phyloP scores from a whole-genome alignment of 169 alveolate genomes.

The Plasmodium berghei region DNA sequence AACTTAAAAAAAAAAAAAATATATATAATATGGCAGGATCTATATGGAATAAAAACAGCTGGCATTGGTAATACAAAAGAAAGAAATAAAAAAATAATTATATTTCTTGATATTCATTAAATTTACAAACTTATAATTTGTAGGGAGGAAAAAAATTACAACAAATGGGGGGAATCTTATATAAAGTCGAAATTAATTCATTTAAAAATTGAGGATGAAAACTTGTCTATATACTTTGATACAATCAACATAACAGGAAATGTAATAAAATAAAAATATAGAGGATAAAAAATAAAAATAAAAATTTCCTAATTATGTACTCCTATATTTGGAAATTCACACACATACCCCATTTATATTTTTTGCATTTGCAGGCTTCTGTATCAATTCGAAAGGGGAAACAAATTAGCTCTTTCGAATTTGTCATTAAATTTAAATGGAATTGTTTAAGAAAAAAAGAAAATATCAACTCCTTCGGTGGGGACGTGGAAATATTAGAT shows the following conservation, averaged over 20 bases:
- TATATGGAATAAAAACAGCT: constrained; percentile 61
- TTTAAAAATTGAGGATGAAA: constrained; percentile 43
- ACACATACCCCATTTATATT: not conserved
- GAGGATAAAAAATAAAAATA: not conserved
- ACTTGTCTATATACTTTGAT: constrained; percentile 24
- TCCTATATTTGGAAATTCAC: not conserved
- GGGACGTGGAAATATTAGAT: constrained; percentile 39
- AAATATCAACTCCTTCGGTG: constrained; percentile 23
- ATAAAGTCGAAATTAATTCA: constrained; percentile 36
- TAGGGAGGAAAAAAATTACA: constrained; percentile 68
- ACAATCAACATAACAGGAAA: constrained; percentile 32
- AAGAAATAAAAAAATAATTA: not conserved
- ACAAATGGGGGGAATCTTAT: constrained; percentile 61
- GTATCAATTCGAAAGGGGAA: constrained; percentile 59
- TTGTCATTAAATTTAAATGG: constrained; percentile 41
- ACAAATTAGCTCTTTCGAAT: constrained; percentile 55
- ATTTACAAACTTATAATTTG: not conserved
- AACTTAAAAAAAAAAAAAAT: not conserved
- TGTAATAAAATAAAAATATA: constrained; percentile 6
- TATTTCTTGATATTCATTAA: not conserved
- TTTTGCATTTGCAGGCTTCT: constrained; percentile 5
- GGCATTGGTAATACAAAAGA: constrained; percentile 52
- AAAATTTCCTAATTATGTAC: not conserved
- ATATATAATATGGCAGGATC: constrained; percentile 41
- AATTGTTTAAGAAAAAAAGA: constrained; percentile 8